phyloP scores from a whole-genome alignment of 306 rosid species.

The Rosa multiflora region DNA sequence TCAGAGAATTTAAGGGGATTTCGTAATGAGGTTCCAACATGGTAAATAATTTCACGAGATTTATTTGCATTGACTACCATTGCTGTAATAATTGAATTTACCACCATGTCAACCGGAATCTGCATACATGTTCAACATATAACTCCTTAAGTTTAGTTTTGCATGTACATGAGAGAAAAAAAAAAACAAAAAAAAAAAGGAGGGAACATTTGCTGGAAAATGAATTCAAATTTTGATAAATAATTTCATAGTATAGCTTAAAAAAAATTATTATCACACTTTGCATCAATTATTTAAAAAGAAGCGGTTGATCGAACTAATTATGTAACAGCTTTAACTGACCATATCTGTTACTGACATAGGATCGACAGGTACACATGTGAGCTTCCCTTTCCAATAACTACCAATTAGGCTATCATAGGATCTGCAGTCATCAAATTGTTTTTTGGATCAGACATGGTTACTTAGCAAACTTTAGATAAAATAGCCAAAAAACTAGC shows the following conservation, averaged over 20 bases:
- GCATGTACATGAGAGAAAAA: too few relatives aligned
- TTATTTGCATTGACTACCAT: conserved; percentile 30
- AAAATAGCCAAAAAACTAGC: too few relatives aligned
- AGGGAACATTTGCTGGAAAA: too few relatives aligned
- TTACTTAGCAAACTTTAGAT: too few relatives aligned
- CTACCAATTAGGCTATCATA: conserved; percentile 29
- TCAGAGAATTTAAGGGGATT: conserved; percentile 29
- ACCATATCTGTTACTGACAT: conserved; percentile 36
- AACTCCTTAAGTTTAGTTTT: too few relatives aligned
- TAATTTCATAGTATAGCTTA: too few relatives aligned
- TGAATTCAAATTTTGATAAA: too few relatives aligned
- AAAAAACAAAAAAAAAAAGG: too few relatives aligned
- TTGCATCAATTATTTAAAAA: too few relatives aligned
- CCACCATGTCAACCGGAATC: conserved; percentile 55
- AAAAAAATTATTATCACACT: too few relatives aligned
- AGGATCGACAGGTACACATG: conserved; percentile 31
- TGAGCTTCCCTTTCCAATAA: conserved; percentile 39
- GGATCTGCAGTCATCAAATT: conserved; percentile 21
- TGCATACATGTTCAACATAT: conserved; percentile 2
- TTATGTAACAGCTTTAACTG: conserved; percentile 1
- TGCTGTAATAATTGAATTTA: conserved; percentile 38
- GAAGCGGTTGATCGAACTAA: too few relatives aligned
- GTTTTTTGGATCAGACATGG: too few relatives aligned
- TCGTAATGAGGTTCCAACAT: conserved; percentile 38
- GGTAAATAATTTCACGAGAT: conserved; percentile 25